phyloP scores from a whole-genome alignment of 495 filamentous ascomycete genomes.

The Hypoxylon fragiforme region DNA sequence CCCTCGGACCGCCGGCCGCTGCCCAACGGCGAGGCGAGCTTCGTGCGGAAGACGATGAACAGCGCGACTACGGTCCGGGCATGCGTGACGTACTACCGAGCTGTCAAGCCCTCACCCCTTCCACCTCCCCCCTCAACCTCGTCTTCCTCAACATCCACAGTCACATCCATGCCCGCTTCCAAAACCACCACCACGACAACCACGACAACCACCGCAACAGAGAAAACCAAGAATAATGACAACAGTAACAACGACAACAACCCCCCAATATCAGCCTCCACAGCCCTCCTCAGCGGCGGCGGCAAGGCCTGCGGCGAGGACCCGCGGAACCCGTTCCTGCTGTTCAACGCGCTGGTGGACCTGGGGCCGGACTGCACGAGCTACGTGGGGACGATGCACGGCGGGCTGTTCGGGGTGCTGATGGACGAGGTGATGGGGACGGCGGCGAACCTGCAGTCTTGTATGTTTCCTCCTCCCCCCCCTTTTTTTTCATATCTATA shows the following conservation, averaged over 20 bases:
- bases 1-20: conserved; percentile 52
- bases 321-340: conserved; percentile 38
- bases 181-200: background rate
- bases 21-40: conserved; percentile 51
- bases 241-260: background rate
- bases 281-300: conserved; percentile 14
- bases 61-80: conserved; percentile 51
- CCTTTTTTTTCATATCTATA: no score
- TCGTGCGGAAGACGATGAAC: conserved; percentile 61
- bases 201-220: background rate
- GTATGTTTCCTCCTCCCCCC: conserved; percentile 12
- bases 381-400: conserved; percentile 58
- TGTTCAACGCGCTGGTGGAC: conserved; percentile 52
- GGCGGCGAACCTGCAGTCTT: conserved; percentile 26
- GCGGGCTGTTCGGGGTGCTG: conserved; percentile 60
- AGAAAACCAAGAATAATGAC: background rate
- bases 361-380: conserved; percentile 59
- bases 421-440: conserved; percentile 55
- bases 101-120: conserved; percentile 24
- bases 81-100: conserved; percentile 49
- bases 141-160: background rate
- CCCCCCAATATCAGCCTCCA: conserved; percentile 1
- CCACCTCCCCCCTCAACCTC: background rate
- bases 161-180: background rate
- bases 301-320: conserved; percentile 27